These are phyloP conservation scores for Fusarium fracticaudum DNA, from an alignment of 2,329 filamentous ascomycete genomes.

Conservation along the genomic window DNA sequence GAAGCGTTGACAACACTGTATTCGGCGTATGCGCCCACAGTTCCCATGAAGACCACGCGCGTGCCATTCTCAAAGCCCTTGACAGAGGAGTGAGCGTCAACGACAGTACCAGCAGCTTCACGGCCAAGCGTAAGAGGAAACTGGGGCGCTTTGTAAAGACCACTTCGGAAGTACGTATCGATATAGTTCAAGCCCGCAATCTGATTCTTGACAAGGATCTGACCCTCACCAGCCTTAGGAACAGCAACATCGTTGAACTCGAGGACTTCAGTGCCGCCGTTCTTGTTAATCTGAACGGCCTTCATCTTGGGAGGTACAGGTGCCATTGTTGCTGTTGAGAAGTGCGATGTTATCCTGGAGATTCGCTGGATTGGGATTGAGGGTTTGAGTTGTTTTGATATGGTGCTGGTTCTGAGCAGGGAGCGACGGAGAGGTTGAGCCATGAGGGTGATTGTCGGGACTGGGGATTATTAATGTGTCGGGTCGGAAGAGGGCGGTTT, in stretches of 20 bases:
- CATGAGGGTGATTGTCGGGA: constrained; percentile 24
- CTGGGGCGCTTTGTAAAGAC: constrained; percentile 74
- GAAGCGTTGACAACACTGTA: constrained; percentile 63
- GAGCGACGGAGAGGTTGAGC: constrained; percentile 32
- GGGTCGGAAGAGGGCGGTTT: constrained; percentile 8
- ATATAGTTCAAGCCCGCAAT: constrained; percentile 88
- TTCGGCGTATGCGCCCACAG: constrained; percentile 62
- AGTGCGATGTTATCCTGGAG: constrained; percentile 1
- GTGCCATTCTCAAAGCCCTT: constrained; percentile 71
- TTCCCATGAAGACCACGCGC: constrained; percentile 74
- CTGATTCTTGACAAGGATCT: constrained; percentile 84
- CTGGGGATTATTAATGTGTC: background rate
- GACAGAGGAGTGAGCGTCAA: constrained; percentile 64
- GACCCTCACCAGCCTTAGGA: constrained; percentile 71
- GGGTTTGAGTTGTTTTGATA: background rate
- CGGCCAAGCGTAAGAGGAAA: constrained; percentile 82
- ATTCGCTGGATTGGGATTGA: constrained; percentile 16
- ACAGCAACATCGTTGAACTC: constrained; percentile 76
- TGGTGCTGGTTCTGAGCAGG: constrained; percentile 24
- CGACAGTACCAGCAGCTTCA: constrained; percentile 79
- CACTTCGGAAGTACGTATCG: constrained; percentile 89
- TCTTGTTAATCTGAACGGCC: constrained; percentile 71
- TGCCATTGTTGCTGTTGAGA: constrained; percentile 66
- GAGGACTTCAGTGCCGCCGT: constrained; percentile 75
- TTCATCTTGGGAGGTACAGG: constrained; percentile 77